phyloP scores from a whole-genome alignment of 306 rosid genomes.

The Sindora glabra region DNA sequence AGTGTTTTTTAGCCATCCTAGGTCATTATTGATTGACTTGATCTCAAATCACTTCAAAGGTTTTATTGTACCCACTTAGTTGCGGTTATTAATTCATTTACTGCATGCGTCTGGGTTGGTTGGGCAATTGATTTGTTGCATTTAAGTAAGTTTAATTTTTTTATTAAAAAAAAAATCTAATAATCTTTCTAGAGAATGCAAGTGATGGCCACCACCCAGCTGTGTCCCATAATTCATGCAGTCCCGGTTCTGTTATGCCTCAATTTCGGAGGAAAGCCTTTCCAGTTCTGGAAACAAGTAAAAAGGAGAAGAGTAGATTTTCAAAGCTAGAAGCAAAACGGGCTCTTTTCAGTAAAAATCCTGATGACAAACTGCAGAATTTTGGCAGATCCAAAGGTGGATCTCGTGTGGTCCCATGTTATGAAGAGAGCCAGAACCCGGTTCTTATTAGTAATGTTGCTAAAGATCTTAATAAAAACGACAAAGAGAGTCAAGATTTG shows the following conservation, averaged over 20 bases:
- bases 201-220: slow-evolving; percentile 49
- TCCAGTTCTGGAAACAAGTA: slow-evolving; percentile 24
- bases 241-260: slow-evolving; percentile 37
- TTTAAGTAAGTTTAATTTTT: background rate
- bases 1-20: too few species aligned
- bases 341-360: slow-evolving; percentile 37
- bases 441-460: slow-evolving; percentile 32
- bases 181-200: slow-evolving; percentile 36
- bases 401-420: slow-evolving; percentile 85
- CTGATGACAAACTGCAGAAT: slow-evolving; percentile 46
- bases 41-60: background rate
- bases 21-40: background rate
- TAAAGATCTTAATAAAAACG: slow-evolving; percentile 40
- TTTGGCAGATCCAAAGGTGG: slow-evolving; percentile 49
- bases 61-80: background rate
- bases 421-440: slow-evolving; percentile 47
- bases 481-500: slow-evolving; percentile 62
- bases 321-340: slow-evolving; percentile 48
- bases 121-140: background rate
- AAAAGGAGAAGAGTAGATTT: slow-evolving; percentile 32
- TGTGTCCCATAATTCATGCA: slow-evolving; percentile 39
- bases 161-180: slow-evolving; percentile 35
- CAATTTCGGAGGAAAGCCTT: slow-evolving; percentile 39
- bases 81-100: background rate
- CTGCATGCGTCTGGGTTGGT: background rate